Evolutionary conservation across 768 basidiomycete species (phyloP), one percentile per base, ranked within the genome.

Genomic region (Suillus brevipes): DNA sequence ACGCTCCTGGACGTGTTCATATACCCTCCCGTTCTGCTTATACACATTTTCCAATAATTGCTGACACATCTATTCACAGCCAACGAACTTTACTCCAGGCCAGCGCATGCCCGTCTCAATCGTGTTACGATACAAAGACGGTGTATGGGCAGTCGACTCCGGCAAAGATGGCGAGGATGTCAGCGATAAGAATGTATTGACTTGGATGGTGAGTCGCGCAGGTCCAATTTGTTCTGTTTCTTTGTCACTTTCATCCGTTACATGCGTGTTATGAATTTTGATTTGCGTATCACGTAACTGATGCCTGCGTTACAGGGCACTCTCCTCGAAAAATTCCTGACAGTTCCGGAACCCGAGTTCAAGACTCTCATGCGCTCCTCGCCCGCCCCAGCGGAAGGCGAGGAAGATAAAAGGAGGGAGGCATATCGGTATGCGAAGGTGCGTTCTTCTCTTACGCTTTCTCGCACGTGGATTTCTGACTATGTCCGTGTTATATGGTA

Each of bases 361-460:
- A 78, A 78, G 49, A 77, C 78, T 1, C 81, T 86, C 36, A 76
- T 86, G 65, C 85, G 86, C 18, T 76, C 80, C 52, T 20, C 72
- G 2, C 64, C 67, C 0, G 64, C 67, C 12, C 62, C 64, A 5
- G 62, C 62, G 6, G 61, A 71, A 23, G 64, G 71, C 14, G 68
- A 84, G 66, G 76, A 70, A 69, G 67, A 83, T 65, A 69, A 77
- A 38, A 72, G 78, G 61, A 74, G 83, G 63, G 94, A 97, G 69
- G 92, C 94, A 0, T 97, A 93, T 75, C 87, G 92, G 50, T 98
- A 93, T 77, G 83, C 93, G 2, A 89, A 89, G 82, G 96, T 93
- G 49, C 38, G 81, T 72, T 1, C 23, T 37, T 53, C 16, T 20
- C 55, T 8, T 23, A 88, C 87, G 84, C 85, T n/a, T 13, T 55